A percentile compares a stretch with the other conserved stretches of the same genome.
Conservation (phyloP, 306 rosid species). For the Cicer bijugum region DNA sequence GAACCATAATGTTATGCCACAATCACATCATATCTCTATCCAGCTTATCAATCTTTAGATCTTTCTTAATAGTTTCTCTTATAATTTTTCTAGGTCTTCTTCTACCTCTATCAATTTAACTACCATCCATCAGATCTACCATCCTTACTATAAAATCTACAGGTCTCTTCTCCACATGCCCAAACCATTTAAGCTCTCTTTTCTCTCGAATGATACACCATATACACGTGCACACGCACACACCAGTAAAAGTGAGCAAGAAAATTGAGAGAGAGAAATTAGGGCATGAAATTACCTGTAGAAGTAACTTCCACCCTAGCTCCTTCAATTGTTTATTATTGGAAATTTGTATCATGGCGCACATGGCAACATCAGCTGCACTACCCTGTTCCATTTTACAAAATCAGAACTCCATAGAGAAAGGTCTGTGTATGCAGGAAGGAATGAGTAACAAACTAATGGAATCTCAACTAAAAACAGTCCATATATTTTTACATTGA, state of each 20-base stretch:
- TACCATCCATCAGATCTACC: too few species aligned
- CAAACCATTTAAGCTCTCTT: too few species aligned
- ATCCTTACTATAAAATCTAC: too few species aligned
- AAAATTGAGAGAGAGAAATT: constrained; percentile 17
- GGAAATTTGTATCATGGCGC: constrained; percentile 91
- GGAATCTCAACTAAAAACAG: not conserved
- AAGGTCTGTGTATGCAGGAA: not conserved
- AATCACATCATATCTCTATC: too few species aligned
- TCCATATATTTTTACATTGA: too few species aligned
- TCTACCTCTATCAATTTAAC: too few species aligned
- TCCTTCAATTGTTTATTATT: constrained; percentile 64
- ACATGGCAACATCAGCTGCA: constrained; percentile 99
- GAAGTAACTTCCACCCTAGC: constrained; percentile 92
- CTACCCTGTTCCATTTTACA: constrained; percentile 78
- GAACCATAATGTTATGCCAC: too few species aligned
- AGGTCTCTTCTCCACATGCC: too few species aligned
- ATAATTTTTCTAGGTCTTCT: too few species aligned
- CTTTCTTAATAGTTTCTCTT: too few species aligned
- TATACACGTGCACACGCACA: not conserved
- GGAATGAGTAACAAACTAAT: not conserved
- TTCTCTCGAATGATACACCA: not conserved
- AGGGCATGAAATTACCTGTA: constrained; percentile 64
- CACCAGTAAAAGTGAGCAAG: not conserved
- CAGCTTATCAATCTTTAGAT: too few species aligned
- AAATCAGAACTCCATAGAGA: constrained; percentile 38